phyloP scores from a whole-genome alignment of 106 monocot genomes.

The Allium sativum region DNA sequence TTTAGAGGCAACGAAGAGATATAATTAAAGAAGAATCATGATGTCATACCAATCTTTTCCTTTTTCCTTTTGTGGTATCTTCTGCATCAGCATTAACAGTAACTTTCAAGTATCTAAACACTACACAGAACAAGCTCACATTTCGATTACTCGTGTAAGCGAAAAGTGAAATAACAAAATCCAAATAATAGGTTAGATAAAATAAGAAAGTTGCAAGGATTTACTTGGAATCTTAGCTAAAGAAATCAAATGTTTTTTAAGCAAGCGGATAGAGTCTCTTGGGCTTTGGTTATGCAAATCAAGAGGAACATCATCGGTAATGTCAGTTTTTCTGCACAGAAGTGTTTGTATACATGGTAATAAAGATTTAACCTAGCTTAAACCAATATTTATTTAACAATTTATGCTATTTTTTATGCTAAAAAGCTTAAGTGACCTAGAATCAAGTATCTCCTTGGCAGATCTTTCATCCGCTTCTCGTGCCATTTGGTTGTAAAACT shows the following conservation, averaged over 20 bases:
- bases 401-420: not conserved
- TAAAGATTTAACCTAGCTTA: not conserved
- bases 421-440: conserved; percentile 16
- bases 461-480: conserved; percentile 81
- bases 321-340: conserved; percentile 27
- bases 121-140: conserved; percentile 19
- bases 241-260: conserved; percentile 44
- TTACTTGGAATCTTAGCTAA: conserved; percentile 63
- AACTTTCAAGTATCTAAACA: conserved; percentile 47
- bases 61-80: conserved; percentile 38
- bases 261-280: conserved; percentile 37
- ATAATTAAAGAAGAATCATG: not conserved
- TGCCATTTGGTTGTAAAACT: conserved; percentile 43
- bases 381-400: not conserved
- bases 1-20: not conserved
- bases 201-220: conserved; percentile 1
- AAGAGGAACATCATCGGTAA: conserved; percentile 31
- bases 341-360: not conserved
- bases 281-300: conserved; percentile 33
- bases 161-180: not conserved
- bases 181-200: not conserved
- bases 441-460: conserved; percentile 24
- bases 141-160: not conserved
- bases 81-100: conserved; percentile 30
- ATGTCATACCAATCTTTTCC: conserved; percentile 36